A percentile compares a stretch with the other conserved stretches of the same genome.
Evolutionary conservation across 2,329 filamentous ascomycete genomes (phyloP).

Genomic region (Beauveria rudraprayagi): DNA sequence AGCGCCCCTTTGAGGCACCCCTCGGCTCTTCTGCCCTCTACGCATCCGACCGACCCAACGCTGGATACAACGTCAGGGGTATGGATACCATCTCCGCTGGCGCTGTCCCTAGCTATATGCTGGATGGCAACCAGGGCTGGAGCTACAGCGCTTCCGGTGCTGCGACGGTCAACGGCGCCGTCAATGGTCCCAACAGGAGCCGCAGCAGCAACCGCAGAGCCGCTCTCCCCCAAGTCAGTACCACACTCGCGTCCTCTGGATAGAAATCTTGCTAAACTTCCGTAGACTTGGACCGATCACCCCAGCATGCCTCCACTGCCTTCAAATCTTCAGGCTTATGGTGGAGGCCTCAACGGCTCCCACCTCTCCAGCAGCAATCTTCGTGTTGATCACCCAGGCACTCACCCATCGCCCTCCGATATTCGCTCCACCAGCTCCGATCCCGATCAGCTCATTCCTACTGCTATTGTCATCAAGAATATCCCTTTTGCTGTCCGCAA

Average conservation of each 20-base stretch:
- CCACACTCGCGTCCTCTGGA: background rate
- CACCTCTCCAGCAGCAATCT: constrained; percentile 33
- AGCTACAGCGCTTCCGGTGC: constrained; percentile 63
- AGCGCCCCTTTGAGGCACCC: constrained; percentile 69
- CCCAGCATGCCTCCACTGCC: constrained; percentile 32
- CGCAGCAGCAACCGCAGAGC: constrained; percentile 46
- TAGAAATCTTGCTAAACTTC: constrained; percentile 6
- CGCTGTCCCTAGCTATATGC: constrained; percentile 40
- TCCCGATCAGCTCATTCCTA: constrained; percentile 88
- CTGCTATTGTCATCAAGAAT: constrained; percentile 98
- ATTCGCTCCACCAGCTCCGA: constrained; percentile 39
- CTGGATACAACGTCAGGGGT: constrained; percentile 51
- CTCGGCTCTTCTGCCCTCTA: constrained; percentile 60
- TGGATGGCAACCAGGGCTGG: constrained; percentile 73
- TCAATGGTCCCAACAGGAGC: constrained; percentile 55
- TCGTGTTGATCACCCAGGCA: constrained; percentile 34
- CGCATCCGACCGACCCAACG: constrained; percentile 56
- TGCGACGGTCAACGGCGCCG: constrained; percentile 51
- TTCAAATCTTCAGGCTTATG: constrained; percentile 27
- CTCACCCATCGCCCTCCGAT: constrained; percentile 32
- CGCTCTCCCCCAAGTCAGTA: constrained; percentile 64
- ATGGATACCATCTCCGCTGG: constrained; percentile 39
- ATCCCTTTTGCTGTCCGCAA: constrained; percentile 98
- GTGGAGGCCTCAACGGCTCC: constrained; percentile 27
- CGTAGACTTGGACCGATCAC: constrained; percentile 45